phyloP scores from a whole-genome alignment of 441 rosid species.

The Sinapis alba region DNA sequence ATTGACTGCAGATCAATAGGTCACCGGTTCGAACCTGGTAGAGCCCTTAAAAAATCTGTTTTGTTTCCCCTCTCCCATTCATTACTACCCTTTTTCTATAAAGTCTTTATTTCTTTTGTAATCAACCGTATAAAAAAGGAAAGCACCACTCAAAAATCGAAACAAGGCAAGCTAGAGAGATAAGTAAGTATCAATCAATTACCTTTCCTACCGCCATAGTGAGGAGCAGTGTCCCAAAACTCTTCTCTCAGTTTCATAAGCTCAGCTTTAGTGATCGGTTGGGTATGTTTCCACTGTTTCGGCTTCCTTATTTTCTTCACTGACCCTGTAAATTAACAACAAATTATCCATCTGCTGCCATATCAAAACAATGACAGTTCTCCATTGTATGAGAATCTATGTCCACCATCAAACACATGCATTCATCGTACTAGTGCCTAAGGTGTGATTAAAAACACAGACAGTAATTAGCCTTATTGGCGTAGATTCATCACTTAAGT shows the following conservation, averaged over 20 bases:
- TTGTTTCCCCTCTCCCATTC: not conserved
- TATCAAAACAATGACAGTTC: not conserved
- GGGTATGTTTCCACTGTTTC: slow-evolving; percentile 84
- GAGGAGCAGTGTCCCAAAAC: slow-evolving; percentile 98
- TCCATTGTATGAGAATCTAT: not conserved
- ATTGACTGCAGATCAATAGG: slow-evolving; percentile 96
- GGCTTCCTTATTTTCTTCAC: slow-evolving; percentile 82
- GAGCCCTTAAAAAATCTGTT: slow-evolving; percentile 45
- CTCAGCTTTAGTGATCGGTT: slow-evolving; percentile 76
- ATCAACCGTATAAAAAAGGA: not conserved
- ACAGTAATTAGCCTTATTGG: not conserved
- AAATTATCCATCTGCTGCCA: slow-evolving; percentile 15
- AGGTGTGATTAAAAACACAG: not conserved
- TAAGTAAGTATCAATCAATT: not conserved
- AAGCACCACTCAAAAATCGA: not conserved
- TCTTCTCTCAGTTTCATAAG: slow-evolving; percentile 84
- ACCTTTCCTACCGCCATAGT: slow-evolving; percentile 92
- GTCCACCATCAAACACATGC: slow-evolving; percentile 10
- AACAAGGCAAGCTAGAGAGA: slow-evolving; percentile 2
- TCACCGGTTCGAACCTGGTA: slow-evolving; percentile 83
- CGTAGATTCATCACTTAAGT: not conserved
- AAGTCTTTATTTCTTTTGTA: slow-evolving; percentile 1
- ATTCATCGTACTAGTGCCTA: slow-evolving; percentile 2
- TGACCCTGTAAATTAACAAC: slow-evolving; percentile 44
- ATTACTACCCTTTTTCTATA: not conserved